Evolutionary conservation across 164 flowering plant genomes (phyloP).

Genomic region (Taxillus chinensis): DNA sequence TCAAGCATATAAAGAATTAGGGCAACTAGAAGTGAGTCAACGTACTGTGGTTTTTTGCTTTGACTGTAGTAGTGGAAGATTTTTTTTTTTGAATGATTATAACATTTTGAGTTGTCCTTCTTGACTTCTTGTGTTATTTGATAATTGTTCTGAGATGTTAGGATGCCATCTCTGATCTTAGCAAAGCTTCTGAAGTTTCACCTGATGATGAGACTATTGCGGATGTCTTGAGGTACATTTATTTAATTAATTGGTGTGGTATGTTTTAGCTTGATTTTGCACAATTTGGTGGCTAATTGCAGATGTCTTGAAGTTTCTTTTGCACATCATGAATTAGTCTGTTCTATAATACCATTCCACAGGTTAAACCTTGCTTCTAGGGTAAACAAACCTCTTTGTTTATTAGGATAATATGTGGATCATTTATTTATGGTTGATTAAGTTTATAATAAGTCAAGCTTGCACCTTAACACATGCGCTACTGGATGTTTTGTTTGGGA

Average conservation of each 20-base stretch:
- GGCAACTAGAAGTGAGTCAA: slow-evolving; percentile 56
- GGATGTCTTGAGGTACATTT: slow-evolving; percentile 59
- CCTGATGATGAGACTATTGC: slow-evolving; percentile 90
- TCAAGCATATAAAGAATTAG: slow-evolving; percentile 80
- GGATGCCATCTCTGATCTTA: slow-evolving; percentile 84
- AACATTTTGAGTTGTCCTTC: background rate
- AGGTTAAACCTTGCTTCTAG: background rate
- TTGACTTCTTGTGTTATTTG: slow-evolving; percentile 7
- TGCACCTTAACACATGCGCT: too few relatives aligned
- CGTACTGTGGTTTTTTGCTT: background rate
- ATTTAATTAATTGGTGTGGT: background rate
- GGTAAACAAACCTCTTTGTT: background rate
- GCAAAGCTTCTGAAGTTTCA: slow-evolving; percentile 61
- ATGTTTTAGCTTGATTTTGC: background rate
- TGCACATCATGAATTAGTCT: too few relatives aligned
- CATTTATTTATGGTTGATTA: too few relatives aligned
- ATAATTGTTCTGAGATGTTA: slow-evolving; percentile 19
- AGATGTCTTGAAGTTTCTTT: too few relatives aligned
- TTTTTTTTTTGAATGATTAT: background rate
- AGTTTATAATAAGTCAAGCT: too few relatives aligned
- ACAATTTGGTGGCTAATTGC: too few relatives aligned
- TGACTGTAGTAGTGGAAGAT: slow-evolving; percentile 1
- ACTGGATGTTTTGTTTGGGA: too few relatives aligned
- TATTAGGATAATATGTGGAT: too few relatives aligned
- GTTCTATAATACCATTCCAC: background rate